Evolutionary conservation across 495 filamentous ascomycete species (phyloP), one percentile per base, ranked within the genome.

Genomic region (Beverwykella pulmonaria): DNA sequence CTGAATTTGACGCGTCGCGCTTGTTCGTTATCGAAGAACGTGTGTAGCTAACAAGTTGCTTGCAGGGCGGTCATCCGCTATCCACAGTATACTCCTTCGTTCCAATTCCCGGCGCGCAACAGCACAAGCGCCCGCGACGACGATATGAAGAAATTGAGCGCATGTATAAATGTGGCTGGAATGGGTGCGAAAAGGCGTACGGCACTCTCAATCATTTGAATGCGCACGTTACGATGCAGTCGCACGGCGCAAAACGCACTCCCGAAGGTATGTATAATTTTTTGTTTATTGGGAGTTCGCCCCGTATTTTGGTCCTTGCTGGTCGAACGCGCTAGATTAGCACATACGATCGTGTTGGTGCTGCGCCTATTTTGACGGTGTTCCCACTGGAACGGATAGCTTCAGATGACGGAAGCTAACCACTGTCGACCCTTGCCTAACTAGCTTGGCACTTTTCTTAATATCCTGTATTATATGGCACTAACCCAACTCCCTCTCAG

Each of bases 131-230:
- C 50, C 94, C 94, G 22, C 87, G 94, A 69, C 86, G 94, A 67
- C 86, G 94, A 32, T 98, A 97, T 72, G 94, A 98, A 79, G 94
- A 98, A 76, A 98, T 98, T 74, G 94, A 98, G 82, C 88, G 94
- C 63, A 98, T 98, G 94, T 98, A 98, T 81, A 97, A 97, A 78
- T 98, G 94, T 79, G 94, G 94, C 10, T 97, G 92, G 91, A 91
- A 97, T 65, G 93, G 93, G 4, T 98, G 94, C 75, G 94, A 98
- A 75, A 98, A 98, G 78, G 93, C 93, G 14, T 98, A 98, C 72
- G 93, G 93, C 60, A 98, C 93, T 25, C 79, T 98, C 60, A 98
- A 98, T 75, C 93, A 98, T 75, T 76, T 98, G 71, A 98, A 98
- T 71, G 93, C 93, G 30, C 93, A 98, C 73, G 93, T 98, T 53